phyloP scores from a whole-genome alignment of 176 grass and related monocot species.

The Juncus effusus region DNA sequence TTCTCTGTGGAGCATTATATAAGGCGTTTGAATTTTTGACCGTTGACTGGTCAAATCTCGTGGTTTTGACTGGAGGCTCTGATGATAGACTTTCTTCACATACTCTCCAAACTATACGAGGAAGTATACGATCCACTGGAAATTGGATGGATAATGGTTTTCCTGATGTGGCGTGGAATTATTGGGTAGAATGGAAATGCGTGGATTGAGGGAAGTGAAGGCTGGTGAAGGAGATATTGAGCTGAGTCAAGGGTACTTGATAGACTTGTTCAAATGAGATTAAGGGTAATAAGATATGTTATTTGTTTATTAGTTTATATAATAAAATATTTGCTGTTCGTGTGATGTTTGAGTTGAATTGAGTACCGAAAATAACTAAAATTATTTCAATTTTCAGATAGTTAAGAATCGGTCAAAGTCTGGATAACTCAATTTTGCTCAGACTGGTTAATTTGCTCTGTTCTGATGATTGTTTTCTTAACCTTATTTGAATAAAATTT shows the following conservation, averaged over 20 bases:
- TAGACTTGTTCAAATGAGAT: slow-evolving; percentile 52
- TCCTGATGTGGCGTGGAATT: background rate
- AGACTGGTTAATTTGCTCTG: too few species aligned
- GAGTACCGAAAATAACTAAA: too few species aligned
- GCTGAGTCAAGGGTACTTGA: slow-evolving; percentile 29
- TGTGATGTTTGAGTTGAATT: background rate
- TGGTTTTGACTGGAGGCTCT: slow-evolving; percentile 77
- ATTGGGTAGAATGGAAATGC: background rate
- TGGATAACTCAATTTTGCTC: too few species aligned
- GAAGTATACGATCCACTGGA: slow-evolving; percentile 16
- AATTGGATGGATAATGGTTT: background rate
- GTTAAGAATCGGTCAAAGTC: too few species aligned
- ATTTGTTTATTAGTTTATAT: slow-evolving; percentile 25
- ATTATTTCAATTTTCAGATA: too few species aligned
- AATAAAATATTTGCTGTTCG: slow-evolving; percentile 8
- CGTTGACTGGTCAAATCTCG: slow-evolving; percentile 81
- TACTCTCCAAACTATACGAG: background rate
- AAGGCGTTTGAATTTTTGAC: slow-evolving; percentile 67
- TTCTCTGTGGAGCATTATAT: slow-evolving; percentile 38
- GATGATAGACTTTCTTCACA: background rate
- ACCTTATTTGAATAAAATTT: too few species aligned
- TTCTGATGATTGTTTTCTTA: too few species aligned
- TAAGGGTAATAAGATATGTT: slow-evolving; percentile 20
- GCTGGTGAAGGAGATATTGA: slow-evolving; percentile 27
- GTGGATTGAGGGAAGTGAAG: slow-evolving; percentile 26